phyloP scores from a whole-genome alignment of 768 basidiomycete species.

The Hydnomerulius pinastri region DNA sequence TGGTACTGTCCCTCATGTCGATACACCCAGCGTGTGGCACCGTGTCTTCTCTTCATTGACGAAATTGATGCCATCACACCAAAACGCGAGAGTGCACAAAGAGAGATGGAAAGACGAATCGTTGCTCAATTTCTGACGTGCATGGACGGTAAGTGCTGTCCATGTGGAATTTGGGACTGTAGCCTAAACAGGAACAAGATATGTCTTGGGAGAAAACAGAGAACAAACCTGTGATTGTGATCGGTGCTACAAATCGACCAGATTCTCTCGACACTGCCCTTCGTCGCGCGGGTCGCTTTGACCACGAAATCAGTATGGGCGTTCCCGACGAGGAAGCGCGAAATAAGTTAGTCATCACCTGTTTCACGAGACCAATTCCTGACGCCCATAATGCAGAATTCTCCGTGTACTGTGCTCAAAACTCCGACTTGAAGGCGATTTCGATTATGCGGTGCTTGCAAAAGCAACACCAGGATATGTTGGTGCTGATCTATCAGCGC shows the following conservation, averaged over 20 bases:
- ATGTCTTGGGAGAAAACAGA: slow-evolving; percentile 95
- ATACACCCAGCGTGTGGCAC: slow-evolving; percentile 70
- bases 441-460: slow-evolving; percentile 82
- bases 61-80: slow-evolving; percentile 98
- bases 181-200: slow-evolving; percentile 51
- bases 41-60: slow-evolving; percentile 94
- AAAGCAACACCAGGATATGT: slow-evolving; percentile 97
- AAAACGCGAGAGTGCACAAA: slow-evolving; percentile 95
- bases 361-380: not conserved
- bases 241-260: slow-evolving; percentile 95
- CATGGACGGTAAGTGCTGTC: slow-evolving; percentile 84
- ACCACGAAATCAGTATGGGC: slow-evolving; percentile 97
- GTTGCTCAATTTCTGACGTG: slow-evolving; percentile 97
- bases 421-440: slow-evolving; percentile 82
- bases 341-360: slow-evolving; percentile 64
- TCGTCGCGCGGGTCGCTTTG: slow-evolving; percentile 91
- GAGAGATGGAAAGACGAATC: slow-evolving; percentile 97
- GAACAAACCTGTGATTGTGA: slow-evolving; percentile 90
- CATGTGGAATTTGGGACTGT: not conserved
- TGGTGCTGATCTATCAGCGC: slow-evolving; percentile 88
- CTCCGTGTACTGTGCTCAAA: slow-evolving; percentile 82
- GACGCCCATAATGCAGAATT: slow-evolving; percentile 54
- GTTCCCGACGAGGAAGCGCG: slow-evolving; percentile 92
- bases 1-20: not conserved
- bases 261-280: slow-evolving; percentile 94